A percentile compares a stretch with the other conserved stretches of the same genome.
Evolutionary conservation across 192 early-diverging fungal genomes (phyloP).

Genomic region (Lobulomyces angularis): DNA sequence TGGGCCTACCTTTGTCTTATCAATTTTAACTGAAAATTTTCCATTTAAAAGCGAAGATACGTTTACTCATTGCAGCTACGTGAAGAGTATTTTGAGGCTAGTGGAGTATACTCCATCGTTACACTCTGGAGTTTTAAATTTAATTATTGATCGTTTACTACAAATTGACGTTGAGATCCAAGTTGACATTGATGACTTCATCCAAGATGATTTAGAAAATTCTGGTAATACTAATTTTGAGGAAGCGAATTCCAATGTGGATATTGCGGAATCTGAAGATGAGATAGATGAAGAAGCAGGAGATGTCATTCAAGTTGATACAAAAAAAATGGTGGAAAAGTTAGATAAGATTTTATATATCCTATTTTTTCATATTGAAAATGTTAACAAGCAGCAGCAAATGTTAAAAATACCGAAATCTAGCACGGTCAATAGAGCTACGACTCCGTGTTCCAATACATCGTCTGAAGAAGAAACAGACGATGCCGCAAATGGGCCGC

Average conservation of each 20-base stretch:
- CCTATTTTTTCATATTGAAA: not conserved
- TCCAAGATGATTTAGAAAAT: too few species aligned
- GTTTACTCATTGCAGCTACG: conserved; percentile 44
- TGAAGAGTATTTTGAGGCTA: conserved; percentile 63
- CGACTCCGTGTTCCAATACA: conserved; percentile 55
- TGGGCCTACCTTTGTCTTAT: conserved; percentile 46
- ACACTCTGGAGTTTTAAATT: conserved; percentile 51
- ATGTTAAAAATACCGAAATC: too few species aligned
- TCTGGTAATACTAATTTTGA: too few species aligned
- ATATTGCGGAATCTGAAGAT: too few species aligned
- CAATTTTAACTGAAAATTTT: conserved; percentile 49
- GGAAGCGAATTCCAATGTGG: too few species aligned
- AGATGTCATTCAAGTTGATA: too few species aligned
- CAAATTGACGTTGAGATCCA: conserved; percentile 93
- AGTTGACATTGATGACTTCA: too few species aligned
- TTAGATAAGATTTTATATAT: not conserved
- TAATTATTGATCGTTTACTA: conserved; percentile 71
- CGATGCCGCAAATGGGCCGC: too few species aligned
- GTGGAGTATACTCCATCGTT: conserved; percentile 66
- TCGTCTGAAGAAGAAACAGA: too few species aligned
- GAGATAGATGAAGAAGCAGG: too few species aligned
- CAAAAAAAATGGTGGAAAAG: not conserved
- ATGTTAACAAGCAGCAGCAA: too few species aligned
- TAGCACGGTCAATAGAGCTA: too few species aligned
- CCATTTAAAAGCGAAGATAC: conserved; percentile 59